Evolutionary conservation across 306 rosid genomes (phyloP).

Genomic region (Dryas octopetala): DNA sequence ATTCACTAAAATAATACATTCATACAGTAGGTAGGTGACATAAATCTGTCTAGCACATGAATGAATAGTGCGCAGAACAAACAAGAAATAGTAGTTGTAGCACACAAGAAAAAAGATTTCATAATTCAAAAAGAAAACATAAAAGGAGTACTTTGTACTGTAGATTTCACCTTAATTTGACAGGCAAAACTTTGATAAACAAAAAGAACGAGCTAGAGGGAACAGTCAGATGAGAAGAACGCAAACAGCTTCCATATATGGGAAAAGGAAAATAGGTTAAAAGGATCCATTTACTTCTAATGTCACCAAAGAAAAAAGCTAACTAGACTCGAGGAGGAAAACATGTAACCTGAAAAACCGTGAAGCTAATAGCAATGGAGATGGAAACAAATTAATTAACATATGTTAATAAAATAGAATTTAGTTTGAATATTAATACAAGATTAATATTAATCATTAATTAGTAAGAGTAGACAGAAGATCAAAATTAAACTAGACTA

Average conservation of each 20-base stretch:
- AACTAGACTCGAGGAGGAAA: too few relatives aligned
- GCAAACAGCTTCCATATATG: constrained; percentile 7
- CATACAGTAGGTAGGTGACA: not conserved
- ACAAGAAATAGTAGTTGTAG: not conserved
- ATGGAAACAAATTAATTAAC: not conserved
- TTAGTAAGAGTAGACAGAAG: constrained; percentile 4
- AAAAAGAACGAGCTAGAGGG: constrained; percentile 7
- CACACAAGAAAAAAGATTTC: not conserved
- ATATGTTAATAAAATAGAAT: constrained; percentile 30
- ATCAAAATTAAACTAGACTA: constrained; percentile 30
- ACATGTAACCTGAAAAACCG: not conserved
- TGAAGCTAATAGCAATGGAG: not conserved
- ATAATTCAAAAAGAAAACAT: not conserved
- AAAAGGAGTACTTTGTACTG: constrained; percentile 36
- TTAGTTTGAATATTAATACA: constrained; percentile 27
- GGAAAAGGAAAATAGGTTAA: not conserved
- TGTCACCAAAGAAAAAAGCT: too few relatives aligned
- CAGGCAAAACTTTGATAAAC: constrained; percentile 14
- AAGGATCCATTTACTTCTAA: too few relatives aligned
- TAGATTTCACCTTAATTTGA: constrained; percentile 39
- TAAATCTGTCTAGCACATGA: not conserved
- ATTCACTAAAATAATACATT: not conserved
- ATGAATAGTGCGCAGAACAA: constrained; percentile 8
- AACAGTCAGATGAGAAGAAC: constrained; percentile 29
- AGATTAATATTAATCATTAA: constrained; percentile 3